These are phyloP conservation scores for Albatrellus sp. DNA, from an alignment of 1,284 basidiomycete species.

Conservation along the genomic window DNA sequence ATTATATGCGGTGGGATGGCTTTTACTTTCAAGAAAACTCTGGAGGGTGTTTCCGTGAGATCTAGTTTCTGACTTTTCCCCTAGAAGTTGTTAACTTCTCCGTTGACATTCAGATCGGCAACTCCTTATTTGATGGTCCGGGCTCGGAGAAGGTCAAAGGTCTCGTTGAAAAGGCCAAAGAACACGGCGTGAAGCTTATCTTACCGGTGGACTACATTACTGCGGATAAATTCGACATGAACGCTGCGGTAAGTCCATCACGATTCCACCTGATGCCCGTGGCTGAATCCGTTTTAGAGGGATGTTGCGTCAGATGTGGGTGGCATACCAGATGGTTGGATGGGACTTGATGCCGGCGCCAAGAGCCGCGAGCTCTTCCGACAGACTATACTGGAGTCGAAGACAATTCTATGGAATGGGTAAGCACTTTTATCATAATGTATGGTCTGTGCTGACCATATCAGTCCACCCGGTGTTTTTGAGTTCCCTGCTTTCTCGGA, in stretches of 20 bases:
- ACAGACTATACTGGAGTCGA: constrained; percentile 74
- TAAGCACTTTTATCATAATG: constrained; percentile 17
- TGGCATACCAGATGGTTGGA: constrained; percentile 89
- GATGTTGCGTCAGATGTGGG: constrained; percentile 68
- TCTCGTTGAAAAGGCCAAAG: constrained; percentile 88
- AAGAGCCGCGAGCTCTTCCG: constrained; percentile 76
- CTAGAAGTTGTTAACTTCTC: constrained; percentile 1
- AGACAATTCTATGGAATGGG: constrained; percentile 99
- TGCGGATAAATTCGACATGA: constrained; percentile 91
- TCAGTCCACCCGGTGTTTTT: constrained; percentile 89
- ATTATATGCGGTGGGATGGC: constrained; percentile 99
- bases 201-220: constrained; percentile 95
- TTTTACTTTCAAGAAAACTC: constrained; percentile 97
- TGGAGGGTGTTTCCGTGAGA: constrained; percentile 64
- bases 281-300: constrained; percentile 30
- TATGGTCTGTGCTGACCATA: neutral
- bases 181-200: constrained; percentile 88
- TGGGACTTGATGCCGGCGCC: constrained; percentile 86
- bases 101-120: constrained; percentile 60
- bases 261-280: neutral
- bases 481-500: constrained; percentile 88
- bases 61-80: neutral
- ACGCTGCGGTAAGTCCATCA: constrained; percentile 55
- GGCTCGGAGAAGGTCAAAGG: constrained; percentile 81
- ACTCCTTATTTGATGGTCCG: constrained; percentile 87